Conservation (phyloP, 495 filamentous ascomycete genomes). For the Daldinia childiae region DNA sequence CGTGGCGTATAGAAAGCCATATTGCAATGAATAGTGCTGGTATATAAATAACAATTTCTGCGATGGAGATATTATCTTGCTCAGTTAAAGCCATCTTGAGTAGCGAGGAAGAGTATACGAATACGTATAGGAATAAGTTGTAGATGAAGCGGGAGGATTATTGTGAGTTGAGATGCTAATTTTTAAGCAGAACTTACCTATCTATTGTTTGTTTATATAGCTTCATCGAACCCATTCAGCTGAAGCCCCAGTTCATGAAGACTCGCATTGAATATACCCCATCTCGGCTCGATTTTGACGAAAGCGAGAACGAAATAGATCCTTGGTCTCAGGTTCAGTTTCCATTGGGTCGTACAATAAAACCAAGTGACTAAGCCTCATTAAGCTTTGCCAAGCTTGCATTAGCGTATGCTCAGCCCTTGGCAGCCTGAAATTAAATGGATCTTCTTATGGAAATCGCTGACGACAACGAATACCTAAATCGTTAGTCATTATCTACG, state of each 20-base stretch:
- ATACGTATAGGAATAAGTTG: not conserved
- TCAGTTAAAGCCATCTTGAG: slow-evolving; percentile 40
- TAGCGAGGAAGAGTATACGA: not conserved
- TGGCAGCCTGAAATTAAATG: not conserved
- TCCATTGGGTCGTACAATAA: not conserved
- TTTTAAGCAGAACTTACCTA: not conserved
- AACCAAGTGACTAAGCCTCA: slow-evolving; percentile 26
- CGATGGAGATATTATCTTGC: slow-evolving; percentile 48
- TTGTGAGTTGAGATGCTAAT: slow-evolving; percentile 1
- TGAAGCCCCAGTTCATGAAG: not conserved
- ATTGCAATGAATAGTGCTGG: slow-evolving; percentile 43
- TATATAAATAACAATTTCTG: slow-evolving; percentile 45
- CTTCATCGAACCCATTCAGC: not conserved
- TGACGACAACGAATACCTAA: not conserved
- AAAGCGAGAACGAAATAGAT: slow-evolving; percentile 27
- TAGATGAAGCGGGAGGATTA: not conserved
- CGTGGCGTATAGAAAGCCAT: slow-evolving; percentile 46
- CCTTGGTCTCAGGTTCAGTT: not conserved
- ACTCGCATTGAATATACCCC: not conserved
- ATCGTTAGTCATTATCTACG: not conserved
- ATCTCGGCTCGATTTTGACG: slow-evolving; percentile 8
- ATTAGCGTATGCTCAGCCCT: slow-evolving; percentile 3
- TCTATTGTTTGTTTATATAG: not conserved
- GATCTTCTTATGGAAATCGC: not conserved
- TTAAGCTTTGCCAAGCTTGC: slow-evolving; percentile 34